Evolutionary conservation across 2,329 filamentous ascomycete species (phyloP).

Genomic region (Geosmithia putterillii): DNA sequence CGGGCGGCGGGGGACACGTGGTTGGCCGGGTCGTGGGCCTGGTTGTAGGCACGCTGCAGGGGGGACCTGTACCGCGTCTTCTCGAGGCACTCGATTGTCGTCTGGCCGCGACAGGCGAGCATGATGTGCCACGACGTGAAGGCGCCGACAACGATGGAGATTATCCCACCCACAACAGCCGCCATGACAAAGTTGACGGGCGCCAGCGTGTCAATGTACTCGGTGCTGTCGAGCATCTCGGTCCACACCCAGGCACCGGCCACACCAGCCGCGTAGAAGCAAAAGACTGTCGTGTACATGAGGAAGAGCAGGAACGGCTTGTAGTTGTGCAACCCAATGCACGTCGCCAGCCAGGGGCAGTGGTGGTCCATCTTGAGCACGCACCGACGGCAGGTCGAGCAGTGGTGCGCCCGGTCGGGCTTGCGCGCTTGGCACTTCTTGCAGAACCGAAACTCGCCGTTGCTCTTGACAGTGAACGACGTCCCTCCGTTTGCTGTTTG

Average conservation of each 20-base stretch:
- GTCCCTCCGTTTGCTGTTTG: conserved; percentile 51
- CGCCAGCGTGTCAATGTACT: conserved; percentile 64
- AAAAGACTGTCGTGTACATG: conserved; percentile 78
- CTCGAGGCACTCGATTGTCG: conserved; percentile 92
- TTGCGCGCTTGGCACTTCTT: conserved; percentile 96
- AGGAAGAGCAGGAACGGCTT: conserved; percentile 92
- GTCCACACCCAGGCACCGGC: conserved; percentile 73
- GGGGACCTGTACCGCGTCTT: conserved; percentile 89
- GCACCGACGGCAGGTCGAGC: conserved; percentile 85
- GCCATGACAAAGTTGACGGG: conserved; percentile 88
- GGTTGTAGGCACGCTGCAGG: conserved; percentile 55
- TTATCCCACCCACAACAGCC: conserved; percentile 77
- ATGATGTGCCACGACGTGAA: conserved; percentile 91
- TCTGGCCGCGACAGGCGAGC: conserved; percentile 67
- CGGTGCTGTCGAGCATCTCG: conserved; percentile 60
- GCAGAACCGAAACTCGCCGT: conserved; percentile 79
- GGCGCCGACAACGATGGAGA: conserved; percentile 75
- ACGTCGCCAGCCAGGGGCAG: conserved; percentile 95
- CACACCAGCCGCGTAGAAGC: conserved; percentile 67
- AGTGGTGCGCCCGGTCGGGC: conserved; percentile 93
- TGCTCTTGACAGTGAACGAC: conserved; percentile 84
- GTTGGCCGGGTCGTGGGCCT: conserved; percentile 41
- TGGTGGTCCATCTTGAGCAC: conserved; percentile 99
- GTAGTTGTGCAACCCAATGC: conserved; percentile 87
- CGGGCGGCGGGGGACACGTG: conserved; percentile 45